phyloP scores from a whole-genome alignment of 768 basidiomycete genomes.

The Hygrocybe coccinea region DNA sequence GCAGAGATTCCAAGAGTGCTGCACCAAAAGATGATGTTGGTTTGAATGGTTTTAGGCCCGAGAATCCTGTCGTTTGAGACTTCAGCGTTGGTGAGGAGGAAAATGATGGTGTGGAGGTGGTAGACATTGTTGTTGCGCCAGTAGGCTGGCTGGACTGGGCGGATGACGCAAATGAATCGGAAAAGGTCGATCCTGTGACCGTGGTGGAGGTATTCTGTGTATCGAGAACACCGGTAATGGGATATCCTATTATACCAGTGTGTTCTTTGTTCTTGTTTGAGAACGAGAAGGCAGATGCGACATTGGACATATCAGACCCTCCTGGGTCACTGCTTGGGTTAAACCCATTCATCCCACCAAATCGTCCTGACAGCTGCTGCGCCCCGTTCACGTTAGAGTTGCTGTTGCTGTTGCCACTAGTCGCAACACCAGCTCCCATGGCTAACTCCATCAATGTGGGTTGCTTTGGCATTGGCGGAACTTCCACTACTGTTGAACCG shows the following conservation, averaged over 20 bases:
- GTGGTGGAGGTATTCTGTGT: slow-evolving; percentile 34
- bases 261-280: slow-evolving; percentile 25
- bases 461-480: slow-evolving; percentile 65
- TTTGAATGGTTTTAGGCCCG: slow-evolving; percentile 75
- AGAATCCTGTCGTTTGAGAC: slow-evolving; percentile 48
- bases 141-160: slow-evolving; percentile 51
- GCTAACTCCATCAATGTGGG: slow-evolving; percentile 81
- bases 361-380: slow-evolving; percentile 16
- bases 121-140: slow-evolving; percentile 32
- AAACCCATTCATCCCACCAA: slow-evolving; percentile 28
- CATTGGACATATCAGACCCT: slow-evolving; percentile 54
- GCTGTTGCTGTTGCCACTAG: slow-evolving; percentile 10
- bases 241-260: slow-evolving; percentile 14
- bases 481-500: slow-evolving; percentile 61
- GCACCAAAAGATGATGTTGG: slow-evolving; percentile 79
- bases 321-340: slow-evolving; percentile 34
- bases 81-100: slow-evolving; percentile 30
- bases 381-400: slow-evolving; percentile 4
- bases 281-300: slow-evolving; percentile 71
- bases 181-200: slow-evolving; percentile 41
- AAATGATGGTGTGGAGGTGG: slow-evolving; percentile 21
- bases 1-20: slow-evolving; percentile 65
- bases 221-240: slow-evolving; percentile 19
- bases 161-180: slow-evolving; percentile 45
- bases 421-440: slow-evolving; percentile 36